Base-by-base conservation (phyloP, 768 basidiomycete species). In the Tephrocybe rancida region DNA sequence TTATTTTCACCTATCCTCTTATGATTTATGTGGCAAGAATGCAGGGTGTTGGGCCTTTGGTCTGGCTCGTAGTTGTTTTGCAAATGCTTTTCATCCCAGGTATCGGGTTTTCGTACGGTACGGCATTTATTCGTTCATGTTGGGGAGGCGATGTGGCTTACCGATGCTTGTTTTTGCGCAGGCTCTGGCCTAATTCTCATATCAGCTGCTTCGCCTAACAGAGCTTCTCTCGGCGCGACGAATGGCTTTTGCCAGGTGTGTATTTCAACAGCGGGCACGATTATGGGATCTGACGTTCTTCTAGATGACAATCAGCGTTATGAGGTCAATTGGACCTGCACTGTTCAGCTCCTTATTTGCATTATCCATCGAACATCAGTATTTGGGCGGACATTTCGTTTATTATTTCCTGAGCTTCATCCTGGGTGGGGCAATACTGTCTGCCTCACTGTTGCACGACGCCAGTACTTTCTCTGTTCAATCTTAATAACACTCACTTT, bases 121-220 rank as follows among this genome's bases (percentile, higher is more conserved):
- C 30, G 54, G 18, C 11, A 8, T 2, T 38, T n/a, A n/a, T 18
- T 21, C 14, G 11, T 11, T 37, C 39, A 3, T 11, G n/a, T 18
- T 39, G n/a, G 24, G n/a, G n/a, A 41, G 18, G 39, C 9, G 7
- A 3, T 13, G 5, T 7, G 13, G 13, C 19, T 41, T 21, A 41
- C 18, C 3, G 39, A 3, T 32, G 30, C 6, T 32, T 7, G 21
- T 3, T 37, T 37, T 16, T 41, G 13, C 13, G 7, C 49, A 88
- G 88, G 87, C 24, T 81, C 86, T 46, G 67, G 87, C 22, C 87
- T 88, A 65, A 86, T 90, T 42, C 86, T 82, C 56, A 83, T 91
- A 49, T 73, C 80, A 16, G 80, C 80, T 1, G 75, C 87, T 14
- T 70, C 88, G 0, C 88, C 89, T 3, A 87, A 86, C 50, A 76